Evolutionary conservation across 352 stramenopile genomes (phyloP).

Genomic region (Thraustochytrium striatum): DNA sequence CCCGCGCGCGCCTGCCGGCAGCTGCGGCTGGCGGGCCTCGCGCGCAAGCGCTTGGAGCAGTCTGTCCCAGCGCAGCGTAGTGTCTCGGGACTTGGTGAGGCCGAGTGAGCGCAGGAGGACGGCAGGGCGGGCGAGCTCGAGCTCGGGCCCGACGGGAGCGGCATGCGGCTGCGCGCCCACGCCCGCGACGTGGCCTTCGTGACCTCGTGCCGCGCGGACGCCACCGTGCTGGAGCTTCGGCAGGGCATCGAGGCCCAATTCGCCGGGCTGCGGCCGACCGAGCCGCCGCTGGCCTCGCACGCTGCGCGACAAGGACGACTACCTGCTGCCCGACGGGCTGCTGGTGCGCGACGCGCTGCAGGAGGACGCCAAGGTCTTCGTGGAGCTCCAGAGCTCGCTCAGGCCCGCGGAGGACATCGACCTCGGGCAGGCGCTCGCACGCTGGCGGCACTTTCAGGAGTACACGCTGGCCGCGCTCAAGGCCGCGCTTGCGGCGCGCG

Average conservation of each 20-base stretch:
- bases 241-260: conserved; percentile 9
- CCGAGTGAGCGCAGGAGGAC: too few relatives aligned
- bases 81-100: too few relatives aligned
- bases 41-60: too few relatives aligned
- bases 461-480: conserved; percentile 22
- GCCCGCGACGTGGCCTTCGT: neutral
- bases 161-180: conserved; percentile 32
- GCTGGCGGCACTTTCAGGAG: conserved; percentile 36
- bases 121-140: too few relatives aligned
- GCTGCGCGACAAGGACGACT: conserved; percentile 2
- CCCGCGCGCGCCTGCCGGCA: too few relatives aligned
- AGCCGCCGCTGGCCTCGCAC: conserved; percentile 19
- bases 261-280: neutral
- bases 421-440: neutral
- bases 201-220: neutral
- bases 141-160: too few relatives aligned
- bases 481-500: neutral
- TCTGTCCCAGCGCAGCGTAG: too few relatives aligned
- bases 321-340: conserved; percentile 3
- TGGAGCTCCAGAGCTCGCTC: conserved; percentile 2
- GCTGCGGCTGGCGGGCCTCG: too few relatives aligned
- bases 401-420: neutral
- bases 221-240: conserved; percentile 2
- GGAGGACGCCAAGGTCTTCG: conserved; percentile 12
- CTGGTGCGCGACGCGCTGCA: neutral